These are phyloP conservation scores for Leishmania arabica DNA, from an alignment of 208 protist species.

Conservation along the genomic window DNA sequence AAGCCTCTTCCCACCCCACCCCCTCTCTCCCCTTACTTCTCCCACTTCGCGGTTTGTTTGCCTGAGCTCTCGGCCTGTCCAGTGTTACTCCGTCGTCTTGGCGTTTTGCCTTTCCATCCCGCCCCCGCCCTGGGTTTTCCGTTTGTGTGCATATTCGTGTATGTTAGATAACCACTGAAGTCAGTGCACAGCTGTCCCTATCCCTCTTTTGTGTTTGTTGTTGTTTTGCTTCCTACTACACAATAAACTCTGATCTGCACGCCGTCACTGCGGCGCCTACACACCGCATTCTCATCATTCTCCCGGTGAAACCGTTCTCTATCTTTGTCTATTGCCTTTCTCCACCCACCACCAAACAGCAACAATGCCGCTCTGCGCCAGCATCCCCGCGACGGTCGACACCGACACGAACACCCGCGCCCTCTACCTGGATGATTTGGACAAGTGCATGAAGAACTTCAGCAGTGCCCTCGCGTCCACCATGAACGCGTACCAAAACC, in stretches of 20 bases:
- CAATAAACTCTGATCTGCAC: background rate
- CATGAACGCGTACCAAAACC: constrained; percentile 55
- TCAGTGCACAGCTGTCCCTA: background rate
- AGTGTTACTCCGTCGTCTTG: background rate
- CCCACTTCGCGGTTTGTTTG: background rate
- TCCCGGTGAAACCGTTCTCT: background rate
- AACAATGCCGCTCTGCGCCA: constrained; percentile 30
- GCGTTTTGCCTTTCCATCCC: background rate
- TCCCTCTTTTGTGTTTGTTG: background rate
- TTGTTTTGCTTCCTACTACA: background rate
- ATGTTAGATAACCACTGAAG: background rate
- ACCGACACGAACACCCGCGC: constrained; percentile 48
- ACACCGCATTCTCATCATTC: background rate
- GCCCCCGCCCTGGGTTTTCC: background rate
- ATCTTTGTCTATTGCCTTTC: background rate
- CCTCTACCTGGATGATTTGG: constrained; percentile 45
- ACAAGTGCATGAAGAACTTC: constrained; percentile 55
- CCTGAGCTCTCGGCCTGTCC: background rate
- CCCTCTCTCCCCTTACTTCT: background rate
- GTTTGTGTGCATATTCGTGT: background rate
- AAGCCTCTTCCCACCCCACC: background rate
- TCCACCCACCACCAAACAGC: background rate
- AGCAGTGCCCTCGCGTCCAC: constrained; percentile 48
- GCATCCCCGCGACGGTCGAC: constrained; percentile 46
- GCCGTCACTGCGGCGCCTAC: background rate